Percentiles rank a stretch among this genome's conserved stretches.
These are phyloP conservation scores for Sporothrix sp. DNA, from an alignment of 2,329 filamentous ascomycete genomes.

Conservation along the genomic window DNA sequence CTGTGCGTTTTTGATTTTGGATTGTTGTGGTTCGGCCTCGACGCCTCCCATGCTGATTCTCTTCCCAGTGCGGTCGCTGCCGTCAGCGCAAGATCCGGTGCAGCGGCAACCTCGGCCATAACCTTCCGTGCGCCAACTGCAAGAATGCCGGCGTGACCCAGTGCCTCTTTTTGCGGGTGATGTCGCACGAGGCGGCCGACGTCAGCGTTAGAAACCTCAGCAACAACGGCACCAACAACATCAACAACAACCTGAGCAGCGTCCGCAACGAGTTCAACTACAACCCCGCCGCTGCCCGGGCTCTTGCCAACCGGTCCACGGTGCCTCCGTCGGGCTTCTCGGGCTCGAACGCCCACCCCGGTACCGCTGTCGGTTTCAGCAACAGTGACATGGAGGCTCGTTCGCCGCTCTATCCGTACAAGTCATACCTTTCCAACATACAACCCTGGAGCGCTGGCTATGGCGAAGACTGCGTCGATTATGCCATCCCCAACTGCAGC, in stretches of 20 bases:
- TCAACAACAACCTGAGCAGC: too few species aligned
- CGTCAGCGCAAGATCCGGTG: conserved; percentile 92
- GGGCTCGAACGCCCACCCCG: neutral
- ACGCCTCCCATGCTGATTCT: conserved; percentile 1
- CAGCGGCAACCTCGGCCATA: conserved; percentile 71
- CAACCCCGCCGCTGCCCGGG: conserved; percentile 5
- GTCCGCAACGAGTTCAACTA: neutral
- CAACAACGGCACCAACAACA: neutral
- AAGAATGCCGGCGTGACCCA: conserved; percentile 58
- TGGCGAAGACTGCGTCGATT: conserved; percentile 5
- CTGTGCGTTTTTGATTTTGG: conserved; percentile 33
- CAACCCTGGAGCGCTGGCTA: conserved; percentile 4
- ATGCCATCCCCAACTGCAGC: neutral
- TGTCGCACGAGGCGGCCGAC: conserved; percentile 9
- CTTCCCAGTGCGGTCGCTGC: conserved; percentile 68
- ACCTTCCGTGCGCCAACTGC: conserved; percentile 75
- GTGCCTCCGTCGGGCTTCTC: neutral
- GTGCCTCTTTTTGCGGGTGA: conserved; percentile 69
- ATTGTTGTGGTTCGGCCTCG: too few species aligned
- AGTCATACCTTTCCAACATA: conserved; percentile 4
- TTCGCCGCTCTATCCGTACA: conserved; percentile 3
- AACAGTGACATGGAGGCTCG: neutral
- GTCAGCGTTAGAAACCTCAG: neutral
- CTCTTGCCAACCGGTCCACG: conserved; percentile 1
- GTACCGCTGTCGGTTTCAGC: neutral